These are phyloP conservation scores for Tuber calosporum DNA, from an alignment of 495 filamentous ascomycete species.

Conservation along the genomic window DNA sequence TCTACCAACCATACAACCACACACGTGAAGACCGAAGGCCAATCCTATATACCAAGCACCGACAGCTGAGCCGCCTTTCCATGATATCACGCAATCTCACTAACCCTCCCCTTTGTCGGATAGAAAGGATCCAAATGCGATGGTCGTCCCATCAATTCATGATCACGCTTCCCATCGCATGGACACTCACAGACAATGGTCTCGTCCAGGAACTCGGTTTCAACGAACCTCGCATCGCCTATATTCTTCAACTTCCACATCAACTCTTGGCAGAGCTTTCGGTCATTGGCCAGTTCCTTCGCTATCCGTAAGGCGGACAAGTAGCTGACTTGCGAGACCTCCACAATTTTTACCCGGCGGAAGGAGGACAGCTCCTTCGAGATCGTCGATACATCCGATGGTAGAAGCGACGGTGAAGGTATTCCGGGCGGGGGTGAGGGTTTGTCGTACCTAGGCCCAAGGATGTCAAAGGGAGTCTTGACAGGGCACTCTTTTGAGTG, in stretches of 20 bases:
- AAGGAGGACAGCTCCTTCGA: slow-evolving; percentile 1
- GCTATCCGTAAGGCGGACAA: neutral
- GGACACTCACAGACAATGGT: neutral
- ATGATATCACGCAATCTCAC: neutral
- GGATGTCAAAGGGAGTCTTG: neutral
- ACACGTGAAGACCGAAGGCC: neutral
- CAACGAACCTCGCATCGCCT: neutral
- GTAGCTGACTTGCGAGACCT: neutral
- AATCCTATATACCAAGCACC: neutral
- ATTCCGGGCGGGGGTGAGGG: neutral
- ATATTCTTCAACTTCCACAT: neutral
- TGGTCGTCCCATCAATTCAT: neutral
- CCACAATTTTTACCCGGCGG: neutral
- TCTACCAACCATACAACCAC: neutral
- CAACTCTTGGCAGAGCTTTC: neutral
- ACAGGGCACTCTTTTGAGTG: neutral
- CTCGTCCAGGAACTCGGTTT: neutral
- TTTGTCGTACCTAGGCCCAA: neutral
- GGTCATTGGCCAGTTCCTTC: neutral
- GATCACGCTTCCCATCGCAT: neutral
- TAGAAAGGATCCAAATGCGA: neutral
- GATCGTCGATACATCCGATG: neutral
- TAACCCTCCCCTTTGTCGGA: neutral
- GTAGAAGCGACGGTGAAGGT: neutral
- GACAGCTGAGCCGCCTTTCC: neutral